phyloP scores from a whole-genome alignment of 78 protist species.

The Polysphondylium violaceum region DNA sequence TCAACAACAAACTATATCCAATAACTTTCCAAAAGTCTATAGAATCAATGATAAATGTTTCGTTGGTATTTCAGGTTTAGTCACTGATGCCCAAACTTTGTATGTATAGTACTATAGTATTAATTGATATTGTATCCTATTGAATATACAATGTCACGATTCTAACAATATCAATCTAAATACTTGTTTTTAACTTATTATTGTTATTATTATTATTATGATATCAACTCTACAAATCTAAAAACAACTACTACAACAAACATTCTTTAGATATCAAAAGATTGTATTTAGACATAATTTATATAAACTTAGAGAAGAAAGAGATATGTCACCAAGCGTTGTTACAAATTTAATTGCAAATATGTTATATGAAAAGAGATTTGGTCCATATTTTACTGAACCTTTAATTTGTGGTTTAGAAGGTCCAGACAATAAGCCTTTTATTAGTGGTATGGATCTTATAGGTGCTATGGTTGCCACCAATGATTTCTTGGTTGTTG shows the following conservation, averaged over 20 bases:
- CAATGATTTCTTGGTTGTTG: conserved; percentile 92
- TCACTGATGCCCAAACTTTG: conserved; percentile 96
- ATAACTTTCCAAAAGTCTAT: conserved; percentile 85
- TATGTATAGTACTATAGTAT: conserved; percentile 8
- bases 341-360: conserved; percentile 83
- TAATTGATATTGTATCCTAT: background rate
- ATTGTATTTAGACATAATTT: conserved; percentile 87
- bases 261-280: conserved; percentile 65
- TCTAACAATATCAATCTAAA: background rate
- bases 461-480: conserved; percentile 94
- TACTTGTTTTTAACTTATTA: background rate
- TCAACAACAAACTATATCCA: conserved; percentile 89
- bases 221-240: no score
- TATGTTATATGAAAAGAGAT: conserved; percentile 93
- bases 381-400: conserved; percentile 96
- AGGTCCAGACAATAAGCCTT: conserved; percentile 87
- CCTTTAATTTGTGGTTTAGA: conserved; percentile 97
- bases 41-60: conserved; percentile 85
- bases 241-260: no score
- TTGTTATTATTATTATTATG: background rate
- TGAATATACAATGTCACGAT: background rate
- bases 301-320: conserved; percentile 94
- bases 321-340: conserved; percentile 92
- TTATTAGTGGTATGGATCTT: conserved; percentile 89
- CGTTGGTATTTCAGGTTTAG: conserved; percentile 95